A percentile compares a stretch with the other conserved stretches of the same genome.
Evolutionary conservation across 176 grass and related monocot species (phyloP).

Genomic region (Juncus effusus): DNA sequence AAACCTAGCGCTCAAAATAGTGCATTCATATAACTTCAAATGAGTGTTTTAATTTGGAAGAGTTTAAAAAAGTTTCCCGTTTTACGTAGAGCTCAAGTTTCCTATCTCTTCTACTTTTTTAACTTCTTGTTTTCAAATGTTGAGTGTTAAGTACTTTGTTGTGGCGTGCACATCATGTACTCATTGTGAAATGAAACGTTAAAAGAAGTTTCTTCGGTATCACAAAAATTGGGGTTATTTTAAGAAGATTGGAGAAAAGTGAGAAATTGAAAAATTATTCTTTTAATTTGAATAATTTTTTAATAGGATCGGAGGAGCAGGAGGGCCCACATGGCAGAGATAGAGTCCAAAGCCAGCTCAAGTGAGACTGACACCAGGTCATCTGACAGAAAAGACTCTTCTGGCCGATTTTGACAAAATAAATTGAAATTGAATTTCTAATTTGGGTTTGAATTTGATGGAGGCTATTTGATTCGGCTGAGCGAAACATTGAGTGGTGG

Average conservation of each 20-base stretch:
- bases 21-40: too few species aligned
- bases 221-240: too few species aligned
- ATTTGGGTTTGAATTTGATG: conserved; percentile 10
- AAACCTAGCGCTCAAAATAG: too few species aligned
- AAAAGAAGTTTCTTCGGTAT: too few species aligned
- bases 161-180: too few species aligned
- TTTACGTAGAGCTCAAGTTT: too few species aligned
- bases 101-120: too few species aligned
- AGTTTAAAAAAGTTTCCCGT: too few species aligned
- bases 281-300: not conserved
- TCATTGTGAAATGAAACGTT: too few species aligned
- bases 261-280: not conserved
- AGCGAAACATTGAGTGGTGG: conserved; percentile 14
- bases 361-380: conserved; percentile 35
- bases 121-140: too few species aligned
- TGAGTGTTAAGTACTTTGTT: too few species aligned
- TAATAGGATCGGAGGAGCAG: conserved; percentile 52
- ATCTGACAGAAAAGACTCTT: conserved; percentile 31
- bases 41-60: too few species aligned
- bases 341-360: conserved; percentile 50
- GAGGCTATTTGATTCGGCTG: conserved; percentile 8
- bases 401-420: conserved; percentile 31
- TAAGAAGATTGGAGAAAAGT: not conserved
- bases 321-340: conserved; percentile 37
- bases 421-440: conserved; percentile 16